phyloP scores from a whole-genome alignment of 1,284 basidiomycete genomes.

The Ustilago bromivora region DNA sequence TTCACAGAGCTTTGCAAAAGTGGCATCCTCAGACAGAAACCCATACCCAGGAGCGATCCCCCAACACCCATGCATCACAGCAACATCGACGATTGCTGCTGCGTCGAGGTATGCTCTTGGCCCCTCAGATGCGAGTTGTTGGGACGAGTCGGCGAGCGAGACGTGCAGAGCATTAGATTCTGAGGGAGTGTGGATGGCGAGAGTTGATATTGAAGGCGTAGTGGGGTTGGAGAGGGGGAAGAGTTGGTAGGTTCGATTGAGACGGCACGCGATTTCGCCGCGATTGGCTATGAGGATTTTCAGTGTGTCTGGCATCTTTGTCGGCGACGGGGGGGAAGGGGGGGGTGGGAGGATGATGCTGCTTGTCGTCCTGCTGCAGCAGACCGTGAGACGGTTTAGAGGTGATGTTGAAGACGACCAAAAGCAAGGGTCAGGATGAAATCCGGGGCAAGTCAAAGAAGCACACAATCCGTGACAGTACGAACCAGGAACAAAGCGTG shows the following conservation, averaged over 20 bases:
- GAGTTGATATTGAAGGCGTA: slow-evolving; percentile 19
- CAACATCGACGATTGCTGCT: slow-evolving; percentile 72
- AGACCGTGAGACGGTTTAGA: no score
- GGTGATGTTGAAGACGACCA: no score
- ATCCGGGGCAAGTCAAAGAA: neutral
- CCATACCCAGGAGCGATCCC: slow-evolving; percentile 45
- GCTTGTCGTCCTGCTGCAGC: neutral
- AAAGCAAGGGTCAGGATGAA: neutral
- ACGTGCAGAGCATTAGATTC: slow-evolving; percentile 44
- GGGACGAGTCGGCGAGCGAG: slow-evolving; percentile 9
- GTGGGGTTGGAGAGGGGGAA: slow-evolving; percentile 26
- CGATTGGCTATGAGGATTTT: slow-evolving; percentile 68
- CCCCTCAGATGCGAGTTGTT: slow-evolving; percentile 61
- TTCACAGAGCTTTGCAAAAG: slow-evolving; percentile 35
- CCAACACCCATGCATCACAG: slow-evolving; percentile 73
- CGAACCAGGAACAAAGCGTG: neutral
- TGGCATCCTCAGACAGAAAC: slow-evolving; percentile 37
- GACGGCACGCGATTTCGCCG: slow-evolving; percentile 54
- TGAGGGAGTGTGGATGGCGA: slow-evolving; percentile 34
- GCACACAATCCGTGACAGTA: neutral
- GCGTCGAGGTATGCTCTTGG: slow-evolving; percentile 53
- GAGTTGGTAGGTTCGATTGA: slow-evolving; percentile 40
- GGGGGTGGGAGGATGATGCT: neutral
- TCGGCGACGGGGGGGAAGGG: neutral
- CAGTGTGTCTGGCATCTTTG: slow-evolving; percentile 1